Conservation (phyloP, 192 early-diverging fungal genomes). For the Umbelopsis vinacea region DNA sequence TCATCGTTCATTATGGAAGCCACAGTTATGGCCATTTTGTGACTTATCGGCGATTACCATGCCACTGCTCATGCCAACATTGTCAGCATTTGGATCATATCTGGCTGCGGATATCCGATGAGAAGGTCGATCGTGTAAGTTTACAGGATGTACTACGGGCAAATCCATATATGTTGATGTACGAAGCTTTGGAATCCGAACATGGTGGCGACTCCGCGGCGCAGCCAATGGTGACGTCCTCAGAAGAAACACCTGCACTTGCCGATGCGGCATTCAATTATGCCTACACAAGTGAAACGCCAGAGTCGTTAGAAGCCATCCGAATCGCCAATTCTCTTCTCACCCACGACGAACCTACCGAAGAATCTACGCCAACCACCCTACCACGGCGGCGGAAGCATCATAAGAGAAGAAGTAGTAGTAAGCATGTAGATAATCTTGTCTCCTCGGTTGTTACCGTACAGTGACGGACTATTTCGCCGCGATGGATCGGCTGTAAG, state of each 20-base stretch:
- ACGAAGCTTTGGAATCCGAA: conserved; percentile 45
- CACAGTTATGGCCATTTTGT: conserved; percentile 84
- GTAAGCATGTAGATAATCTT: conserved; percentile 11
- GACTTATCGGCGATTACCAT: conserved; percentile 63
- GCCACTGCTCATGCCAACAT: conserved; percentile 30
- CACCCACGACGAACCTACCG: conserved; percentile 1
- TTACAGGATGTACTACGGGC: conserved; percentile 65
- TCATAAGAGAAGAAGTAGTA: conserved; percentile 5
- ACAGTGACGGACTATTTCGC: neutral
- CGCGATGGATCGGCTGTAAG: too few species aligned
- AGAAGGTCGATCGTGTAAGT: conserved; percentile 63
- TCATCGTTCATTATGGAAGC: conserved; percentile 72
- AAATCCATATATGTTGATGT: conserved; percentile 76
- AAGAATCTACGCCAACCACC: neutral
- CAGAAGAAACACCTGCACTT: neutral
- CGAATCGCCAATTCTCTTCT: conserved; percentile 28
- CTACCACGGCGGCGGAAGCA: neutral
- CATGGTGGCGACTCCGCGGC: neutral
- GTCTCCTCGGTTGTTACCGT: neutral
- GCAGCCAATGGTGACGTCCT: neutral
- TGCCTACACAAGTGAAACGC: conserved; percentile 3
- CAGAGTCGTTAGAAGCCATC: conserved; percentile 12
- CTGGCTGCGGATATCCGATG: conserved; percentile 76
- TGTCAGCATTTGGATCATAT: conserved; percentile 45
- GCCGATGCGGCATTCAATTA: neutral